Percentiles rank a stretch among this genome's conserved stretches.
Conservation (phyloP, 345 rosid genomes). For the Pistacia vera region DNA sequence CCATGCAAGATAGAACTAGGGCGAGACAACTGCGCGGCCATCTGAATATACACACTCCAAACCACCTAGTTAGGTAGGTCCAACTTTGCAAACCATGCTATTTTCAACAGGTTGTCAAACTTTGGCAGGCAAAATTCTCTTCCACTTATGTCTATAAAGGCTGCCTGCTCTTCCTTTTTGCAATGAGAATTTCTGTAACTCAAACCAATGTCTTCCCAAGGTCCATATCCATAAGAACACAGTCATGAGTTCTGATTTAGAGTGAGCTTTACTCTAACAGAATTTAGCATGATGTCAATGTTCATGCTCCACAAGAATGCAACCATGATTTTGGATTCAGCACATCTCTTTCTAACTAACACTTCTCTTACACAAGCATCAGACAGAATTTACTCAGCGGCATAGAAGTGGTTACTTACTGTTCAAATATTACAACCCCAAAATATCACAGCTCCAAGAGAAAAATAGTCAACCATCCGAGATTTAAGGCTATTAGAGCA, state of each 20-base stretch:
- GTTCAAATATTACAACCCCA: neutral
- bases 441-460: neutral
- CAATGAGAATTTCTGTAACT: neutral
- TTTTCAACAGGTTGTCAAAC: neutral
- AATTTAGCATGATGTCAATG: neutral
- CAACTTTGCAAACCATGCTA: neutral
- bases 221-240: too few relatives aligned
- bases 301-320: neutral
- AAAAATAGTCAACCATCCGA: neutral
- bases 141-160: neutral
- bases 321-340: neutral
- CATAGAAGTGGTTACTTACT: neutral
- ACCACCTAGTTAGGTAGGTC: neutral
- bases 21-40: too few relatives aligned
- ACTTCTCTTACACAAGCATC: neutral
- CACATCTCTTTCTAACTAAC: neutral
- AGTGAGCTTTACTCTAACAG: too few relatives aligned
- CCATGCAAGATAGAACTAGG: too few relatives aligned
- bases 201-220: too few relatives aligned
- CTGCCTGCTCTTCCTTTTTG: neutral
- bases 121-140: neutral
- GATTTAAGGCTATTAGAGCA: neutral
- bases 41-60: neutral
- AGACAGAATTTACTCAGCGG: neutral
- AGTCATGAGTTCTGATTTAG: too few relatives aligned